Conservation (phyloP, 148 eudicot species). For the Rhododendron vialii region DNA sequence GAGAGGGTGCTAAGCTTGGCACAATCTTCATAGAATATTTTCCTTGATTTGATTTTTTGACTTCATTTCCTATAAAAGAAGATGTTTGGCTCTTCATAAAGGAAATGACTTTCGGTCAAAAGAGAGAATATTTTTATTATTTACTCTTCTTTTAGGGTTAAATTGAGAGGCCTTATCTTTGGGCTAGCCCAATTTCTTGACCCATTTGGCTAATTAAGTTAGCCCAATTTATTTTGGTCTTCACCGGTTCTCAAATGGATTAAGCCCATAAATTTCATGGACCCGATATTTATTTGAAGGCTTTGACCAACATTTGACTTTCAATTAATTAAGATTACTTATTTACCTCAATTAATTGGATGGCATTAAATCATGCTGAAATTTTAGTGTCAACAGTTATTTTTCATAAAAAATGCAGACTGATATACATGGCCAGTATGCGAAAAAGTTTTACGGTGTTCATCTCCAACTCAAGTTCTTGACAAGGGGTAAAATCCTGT, state of each 20-base stretch:
- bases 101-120: neutral
- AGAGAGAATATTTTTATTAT: neutral
- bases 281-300: neutral
- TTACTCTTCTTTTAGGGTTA: neutral
- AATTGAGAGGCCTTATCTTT: neutral
- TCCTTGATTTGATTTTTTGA: neutral
- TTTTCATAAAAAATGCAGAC: too few species aligned
- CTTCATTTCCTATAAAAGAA: neutral
- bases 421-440: too few species aligned
- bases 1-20: neutral
- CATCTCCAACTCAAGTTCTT: too few species aligned
- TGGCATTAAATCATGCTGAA: neutral
- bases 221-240: too few species aligned
- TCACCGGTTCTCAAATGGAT: too few species aligned
- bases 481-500: too few species aligned
- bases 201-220: too few species aligned
- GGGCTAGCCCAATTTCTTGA: too few species aligned
- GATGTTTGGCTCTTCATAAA: neutral
- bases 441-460: too few species aligned
- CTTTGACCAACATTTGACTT: neutral
- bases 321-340: neutral
- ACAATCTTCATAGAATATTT: neutral
- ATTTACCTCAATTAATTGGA: neutral
- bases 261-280: neutral
- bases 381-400: neutral